Evolutionary conservation across 1,284 basidiomycete genomes (phyloP), one percentile per base, ranked within the genome.

Genomic region (Entoloma clypeatum): DNA sequence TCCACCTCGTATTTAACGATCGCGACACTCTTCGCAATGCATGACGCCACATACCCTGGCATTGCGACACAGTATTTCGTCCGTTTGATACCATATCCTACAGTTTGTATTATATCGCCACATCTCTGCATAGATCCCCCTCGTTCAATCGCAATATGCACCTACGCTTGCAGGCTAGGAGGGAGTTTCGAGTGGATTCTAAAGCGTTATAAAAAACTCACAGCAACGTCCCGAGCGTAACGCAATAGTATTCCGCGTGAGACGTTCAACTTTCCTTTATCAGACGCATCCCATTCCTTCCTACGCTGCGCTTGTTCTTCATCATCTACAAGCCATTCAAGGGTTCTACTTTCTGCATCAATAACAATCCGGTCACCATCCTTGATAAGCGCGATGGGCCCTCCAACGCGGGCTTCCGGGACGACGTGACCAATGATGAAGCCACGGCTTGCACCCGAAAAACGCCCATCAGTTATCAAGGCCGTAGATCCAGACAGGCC

Each of bases 401-500:
- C 95, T 47, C 95, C 95, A 30, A 89, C 72, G 39, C 81, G 80
- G n/a, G 92, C 91, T 65, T 94, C 90, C 16, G 95, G 95, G 1
- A 92, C 88, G 34, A 94, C 88, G 54, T 96, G 92, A 4, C 91
- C 90, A 65, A 69, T 66, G 44, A 75, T 75, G 48, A 75, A 75
- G 5, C 73, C 73, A 38, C 69, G 64, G 47, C 69, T 72, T 7
- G 73, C 73, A 28, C 94, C 95, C 21, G 88, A 92, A 75, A 99
- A 99, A 29, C 95, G 81, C 32, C 95, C 95, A 62, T 99, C 95
- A 0, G 95, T 99, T 54, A 99, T 82, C 49, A 96, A 79, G 1
- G 94, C 94, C 3, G 93, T 94, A 39, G 88, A 86, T 46, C 85
- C 79, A 27, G 91, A 86, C 13, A 98, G 74, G 27, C 95, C 95